phyloP scores from a whole-genome alignment of 345 rosid species.

The Camelina laxa region DNA sequence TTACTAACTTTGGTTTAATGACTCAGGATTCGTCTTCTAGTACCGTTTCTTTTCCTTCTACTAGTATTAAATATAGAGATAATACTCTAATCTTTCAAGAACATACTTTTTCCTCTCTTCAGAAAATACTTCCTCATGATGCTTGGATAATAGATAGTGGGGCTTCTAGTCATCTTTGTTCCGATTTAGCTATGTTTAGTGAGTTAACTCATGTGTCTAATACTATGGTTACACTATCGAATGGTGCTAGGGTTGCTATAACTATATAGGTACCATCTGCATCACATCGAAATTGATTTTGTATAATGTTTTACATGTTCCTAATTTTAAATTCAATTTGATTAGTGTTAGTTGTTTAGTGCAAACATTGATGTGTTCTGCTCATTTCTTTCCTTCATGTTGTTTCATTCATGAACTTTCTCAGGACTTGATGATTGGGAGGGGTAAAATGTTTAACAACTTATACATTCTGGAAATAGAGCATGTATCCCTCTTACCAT shows the following conservation, averaged over 20 bases:
- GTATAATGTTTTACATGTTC: too few relatives aligned
- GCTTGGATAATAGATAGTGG: neutral
- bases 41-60: neutral
- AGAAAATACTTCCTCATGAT: neutral
- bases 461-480: too few relatives aligned
- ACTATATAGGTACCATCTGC: too few relatives aligned
- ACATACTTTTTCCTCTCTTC: neutral
- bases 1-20: neutral
- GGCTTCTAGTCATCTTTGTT: neutral
- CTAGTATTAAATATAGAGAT: neutral
- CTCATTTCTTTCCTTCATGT: too few relatives aligned
- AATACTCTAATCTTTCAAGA: neutral
- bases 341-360: too few relatives aligned
- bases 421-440: too few relatives aligned
- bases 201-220: neutral
- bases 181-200: neutral
- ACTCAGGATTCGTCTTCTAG: neutral
- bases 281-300: too few relatives aligned
- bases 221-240: neutral
- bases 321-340: too few relatives aligned
- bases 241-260: neutral
- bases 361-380: too few relatives aligned
- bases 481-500: too few relatives aligned
- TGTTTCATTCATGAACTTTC: too few relatives aligned
- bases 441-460: too few relatives aligned